Percentiles rank a stretch among this genome's conserved stretches.
phyloP scores from a whole-genome alignment of 768 basidiomycete genomes.

The Lepiota venenata region DNA sequence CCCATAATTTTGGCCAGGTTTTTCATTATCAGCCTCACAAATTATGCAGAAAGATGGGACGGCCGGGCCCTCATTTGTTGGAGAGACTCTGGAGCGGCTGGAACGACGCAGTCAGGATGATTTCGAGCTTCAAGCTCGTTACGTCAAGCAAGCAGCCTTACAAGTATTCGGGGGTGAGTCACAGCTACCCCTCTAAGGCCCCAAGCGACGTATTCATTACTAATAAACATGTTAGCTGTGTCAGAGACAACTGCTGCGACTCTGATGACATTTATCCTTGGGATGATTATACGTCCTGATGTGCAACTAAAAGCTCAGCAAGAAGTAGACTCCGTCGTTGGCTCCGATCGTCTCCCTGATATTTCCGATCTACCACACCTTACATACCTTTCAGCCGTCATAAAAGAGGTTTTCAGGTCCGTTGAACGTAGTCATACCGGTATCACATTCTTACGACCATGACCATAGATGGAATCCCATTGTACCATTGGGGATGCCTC shows the following conservation, averaged over 20 bases:
- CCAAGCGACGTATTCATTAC: neutral
- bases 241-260: neutral
- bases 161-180: constrained; percentile 8
- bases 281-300: constrained; percentile 10
- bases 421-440: neutral
- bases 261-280: neutral
- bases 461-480: neutral
- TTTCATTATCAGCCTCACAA: too few relatives aligned
- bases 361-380: constrained; percentile 4
- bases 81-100: neutral
- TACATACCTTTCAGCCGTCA: constrained; percentile 12
- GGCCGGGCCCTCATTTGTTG: neutral
- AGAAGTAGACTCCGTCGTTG: constrained; percentile 15
- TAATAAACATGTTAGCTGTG: neutral
- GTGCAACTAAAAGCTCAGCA: constrained; percentile 10
- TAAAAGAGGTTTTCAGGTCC: constrained; percentile 11
- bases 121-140: neutral
- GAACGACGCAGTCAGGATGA: neutral
- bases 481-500: neutral
- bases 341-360: constrained; percentile 9
- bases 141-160: neutral
- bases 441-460: neutral
- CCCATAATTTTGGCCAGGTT: neutral
- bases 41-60: neutral
- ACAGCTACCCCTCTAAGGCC: neutral